These are phyloP conservation scores for Crithidia thermophila DNA, from an alignment of 208 protist genomes.

Conservation along the genomic window DNA sequence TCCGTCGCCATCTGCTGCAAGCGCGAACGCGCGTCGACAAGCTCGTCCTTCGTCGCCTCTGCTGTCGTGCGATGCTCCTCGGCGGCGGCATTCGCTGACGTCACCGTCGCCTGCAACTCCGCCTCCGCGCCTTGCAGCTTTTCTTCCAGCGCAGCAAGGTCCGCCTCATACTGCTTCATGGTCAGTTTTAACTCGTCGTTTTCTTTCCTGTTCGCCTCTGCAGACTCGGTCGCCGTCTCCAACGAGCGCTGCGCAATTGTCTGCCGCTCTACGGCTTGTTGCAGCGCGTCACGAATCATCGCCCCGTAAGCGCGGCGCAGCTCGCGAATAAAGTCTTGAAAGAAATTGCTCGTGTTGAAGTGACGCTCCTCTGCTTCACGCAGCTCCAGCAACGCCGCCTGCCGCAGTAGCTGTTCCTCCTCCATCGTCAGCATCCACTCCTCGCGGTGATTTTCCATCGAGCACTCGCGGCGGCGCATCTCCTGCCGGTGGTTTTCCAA, in stretches of 20 bases:
- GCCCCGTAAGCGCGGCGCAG: constrained; percentile 2
- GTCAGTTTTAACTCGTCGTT: background rate
- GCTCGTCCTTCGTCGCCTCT: background rate
- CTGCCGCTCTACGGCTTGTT: background rate
- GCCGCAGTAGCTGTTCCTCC: constrained; percentile 9
- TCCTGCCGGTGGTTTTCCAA: constrained; percentile 4
- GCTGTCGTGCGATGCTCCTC: background rate
- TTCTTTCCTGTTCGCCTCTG: background rate
- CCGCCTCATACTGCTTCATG: background rate
- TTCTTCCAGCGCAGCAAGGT: background rate
- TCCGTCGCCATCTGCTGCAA: background rate
- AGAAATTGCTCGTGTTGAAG: constrained; percentile 7
- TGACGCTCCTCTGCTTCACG: constrained; percentile 22
- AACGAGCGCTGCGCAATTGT: background rate
- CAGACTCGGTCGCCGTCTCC: background rate
- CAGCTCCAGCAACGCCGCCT: constrained; percentile 15
- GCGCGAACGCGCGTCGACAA: background rate
- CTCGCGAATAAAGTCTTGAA: background rate
- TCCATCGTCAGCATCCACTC: constrained; percentile 7
- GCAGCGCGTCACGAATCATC: constrained; percentile 1
- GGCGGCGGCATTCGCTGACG: background rate
- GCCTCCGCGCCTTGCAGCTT: background rate
- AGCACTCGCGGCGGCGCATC: constrained; percentile 9
- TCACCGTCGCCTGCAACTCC: background rate
- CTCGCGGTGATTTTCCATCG: constrained; percentile 28